Evolutionary conservation across 108 stramenopile genomes (phyloP).

Genomic region (Nitzschia sp.): DNA sequence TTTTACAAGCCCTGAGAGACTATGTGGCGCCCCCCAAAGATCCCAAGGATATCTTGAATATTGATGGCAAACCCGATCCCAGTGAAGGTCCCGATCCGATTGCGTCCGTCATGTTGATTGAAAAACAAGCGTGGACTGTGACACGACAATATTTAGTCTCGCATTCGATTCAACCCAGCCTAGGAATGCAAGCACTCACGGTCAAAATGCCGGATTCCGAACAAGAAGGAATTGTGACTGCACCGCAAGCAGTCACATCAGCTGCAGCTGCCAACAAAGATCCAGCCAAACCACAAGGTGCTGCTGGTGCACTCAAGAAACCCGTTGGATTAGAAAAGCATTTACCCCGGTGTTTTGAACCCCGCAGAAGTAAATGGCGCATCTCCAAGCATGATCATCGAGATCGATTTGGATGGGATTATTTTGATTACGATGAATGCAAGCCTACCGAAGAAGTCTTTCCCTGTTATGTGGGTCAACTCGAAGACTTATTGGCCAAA

Average conservation of each 20-base stretch:
- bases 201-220: slow-evolving; percentile 10
- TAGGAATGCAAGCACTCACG: slow-evolving; percentile 29
- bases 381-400: slow-evolving; percentile 21
- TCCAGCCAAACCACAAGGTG: background rate
- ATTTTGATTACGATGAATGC: slow-evolving; percentile 42
- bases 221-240: background rate
- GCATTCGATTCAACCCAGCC: slow-evolving; percentile 28
- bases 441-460: slow-evolving; percentile 20
- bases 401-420: slow-evolving; percentile 47
- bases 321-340: slow-evolving; percentile 32
- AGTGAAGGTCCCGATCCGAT: slow-evolving; percentile 33
- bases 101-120: slow-evolving; percentile 27
- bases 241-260: background rate
- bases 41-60: slow-evolving; percentile 6
- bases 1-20: slow-evolving; percentile 6
- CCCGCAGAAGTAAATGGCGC: slow-evolving; percentile 36
- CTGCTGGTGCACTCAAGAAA: slow-evolving; percentile 1
- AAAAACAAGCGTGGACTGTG: slow-evolving; percentile 34
- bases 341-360: slow-evolving; percentile 44
- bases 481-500: slow-evolving; percentile 18
- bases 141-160: slow-evolving; percentile 38
- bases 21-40: slow-evolving; percentile 4
- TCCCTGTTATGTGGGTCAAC: slow-evolving; percentile 36
- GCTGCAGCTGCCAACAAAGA: background rate
- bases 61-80: background rate